Evolutionary conservation across 768 basidiomycete genomes (phyloP).

Genomic region (Tricholoma flavovirens): DNA sequence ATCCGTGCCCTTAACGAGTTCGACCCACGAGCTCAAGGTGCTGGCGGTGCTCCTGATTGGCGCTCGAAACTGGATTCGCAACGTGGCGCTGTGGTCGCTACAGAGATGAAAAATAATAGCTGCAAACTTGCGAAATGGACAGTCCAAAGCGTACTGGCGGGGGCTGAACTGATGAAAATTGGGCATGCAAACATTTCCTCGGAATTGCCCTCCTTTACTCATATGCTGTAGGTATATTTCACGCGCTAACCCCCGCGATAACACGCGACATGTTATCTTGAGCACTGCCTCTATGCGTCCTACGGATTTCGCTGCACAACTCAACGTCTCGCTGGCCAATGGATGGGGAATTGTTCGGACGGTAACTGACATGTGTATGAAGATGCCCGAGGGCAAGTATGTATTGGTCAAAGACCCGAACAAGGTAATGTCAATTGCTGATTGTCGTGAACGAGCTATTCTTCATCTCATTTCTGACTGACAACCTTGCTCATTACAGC

Average conservation of each 20-base stretch:
- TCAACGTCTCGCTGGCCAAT: conserved; percentile 91
- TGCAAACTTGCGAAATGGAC: conserved; percentile 98
- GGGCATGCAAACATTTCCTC: conserved; percentile 52
- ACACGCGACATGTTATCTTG: conserved; percentile 91
- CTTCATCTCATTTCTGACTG: conserved; percentile 5
- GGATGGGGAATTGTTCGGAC: conserved; percentile 99
- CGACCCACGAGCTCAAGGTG: conserved; percentile 83
- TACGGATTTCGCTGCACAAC: conserved; percentile 87
- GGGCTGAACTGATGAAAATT: conserved; percentile 95
- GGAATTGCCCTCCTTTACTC: neutral
- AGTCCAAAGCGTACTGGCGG: conserved; percentile 90
- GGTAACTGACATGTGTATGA: conserved; percentile 90
- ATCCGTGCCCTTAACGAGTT: conserved; percentile 97
- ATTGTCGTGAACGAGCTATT: neutral
- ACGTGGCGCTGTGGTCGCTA: conserved; percentile 95
- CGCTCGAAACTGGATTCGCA: conserved; percentile 94
- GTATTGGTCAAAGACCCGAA: conserved; percentile 97
- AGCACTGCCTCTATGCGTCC: conserved; percentile 95
- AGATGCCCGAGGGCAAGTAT: conserved; percentile 97
- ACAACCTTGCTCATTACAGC: conserved; percentile 42
- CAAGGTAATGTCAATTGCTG: conserved; percentile 53
- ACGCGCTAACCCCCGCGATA: conserved; percentile 88
- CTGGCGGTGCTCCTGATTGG: conserved; percentile 98
- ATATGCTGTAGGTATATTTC: conserved; percentile 76
- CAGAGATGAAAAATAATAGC: conserved; percentile 99